Evolutionary conservation across 75 land plant genomes (phyloP).

Genomic region (Cryptomeria japonica): DNA sequence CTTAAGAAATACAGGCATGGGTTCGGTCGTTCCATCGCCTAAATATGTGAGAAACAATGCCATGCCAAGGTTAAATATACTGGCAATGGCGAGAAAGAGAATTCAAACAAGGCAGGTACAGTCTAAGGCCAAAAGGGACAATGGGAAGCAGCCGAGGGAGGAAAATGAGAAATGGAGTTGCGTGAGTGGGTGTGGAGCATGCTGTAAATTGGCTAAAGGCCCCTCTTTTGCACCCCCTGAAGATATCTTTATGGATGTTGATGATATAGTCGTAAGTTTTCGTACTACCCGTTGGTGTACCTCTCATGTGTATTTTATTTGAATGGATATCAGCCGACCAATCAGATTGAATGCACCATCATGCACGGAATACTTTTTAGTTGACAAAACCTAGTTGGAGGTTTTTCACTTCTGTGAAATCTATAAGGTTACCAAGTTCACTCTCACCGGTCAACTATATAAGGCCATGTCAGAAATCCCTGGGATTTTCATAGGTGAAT

Average conservation of each 20-base stretch:
- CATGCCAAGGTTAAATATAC: neutral
- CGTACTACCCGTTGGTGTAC: neutral
- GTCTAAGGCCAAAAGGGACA: neutral
- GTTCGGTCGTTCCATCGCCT: neutral
- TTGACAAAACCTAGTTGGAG: neutral
- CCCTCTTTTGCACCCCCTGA: slow-evolving; percentile 64
- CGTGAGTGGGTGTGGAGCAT: slow-evolving; percentile 71
- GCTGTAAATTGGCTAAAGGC: slow-evolving; percentile 76
- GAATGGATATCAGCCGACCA: neutral
- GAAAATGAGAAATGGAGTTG: slow-evolving; percentile 50
- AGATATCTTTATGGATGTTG: slow-evolving; percentile 58
- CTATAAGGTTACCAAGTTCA: neutral
- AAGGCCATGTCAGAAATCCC: neutral
- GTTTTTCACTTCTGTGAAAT: neutral
- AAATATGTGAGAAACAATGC: neutral
- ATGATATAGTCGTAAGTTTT: slow-evolving; percentile 40
- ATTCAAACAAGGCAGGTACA: neutral
- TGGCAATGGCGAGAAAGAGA: neutral
- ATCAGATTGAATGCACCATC: neutral
- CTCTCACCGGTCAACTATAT: neutral
- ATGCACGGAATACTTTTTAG: neutral
- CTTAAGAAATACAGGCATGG: neutral
- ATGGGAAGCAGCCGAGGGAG: neutral
- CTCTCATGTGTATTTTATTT: neutral
- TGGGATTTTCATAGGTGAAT: neutral